phyloP scores from a whole-genome alignment of 2,329 filamentous ascomycete genomes.

The Diaporthe eres region DNA sequence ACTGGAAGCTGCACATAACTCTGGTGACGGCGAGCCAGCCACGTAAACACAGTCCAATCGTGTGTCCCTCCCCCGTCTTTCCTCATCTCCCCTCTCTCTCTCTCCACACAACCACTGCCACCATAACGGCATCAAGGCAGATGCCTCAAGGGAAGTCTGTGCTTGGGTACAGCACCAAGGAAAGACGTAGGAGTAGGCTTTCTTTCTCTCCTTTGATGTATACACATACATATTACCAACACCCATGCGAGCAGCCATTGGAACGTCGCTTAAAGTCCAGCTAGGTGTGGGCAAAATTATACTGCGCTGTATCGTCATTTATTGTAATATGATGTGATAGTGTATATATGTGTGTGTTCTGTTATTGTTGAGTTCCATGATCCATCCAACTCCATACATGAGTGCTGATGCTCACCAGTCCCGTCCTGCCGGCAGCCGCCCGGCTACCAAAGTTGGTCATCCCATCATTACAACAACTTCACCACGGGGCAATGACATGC shows the following conservation, averaged over 20 bases:
- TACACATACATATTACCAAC: too few species aligned
- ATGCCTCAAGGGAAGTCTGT: not conserved
- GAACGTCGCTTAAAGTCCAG: not conserved
- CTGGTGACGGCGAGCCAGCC: too few species aligned
- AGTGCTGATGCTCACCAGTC: not conserved
- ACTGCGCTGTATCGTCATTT: not conserved
- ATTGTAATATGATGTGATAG: not conserved
- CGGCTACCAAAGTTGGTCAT: not conserved
- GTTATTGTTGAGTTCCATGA: not conserved
- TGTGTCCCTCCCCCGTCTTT: not conserved
- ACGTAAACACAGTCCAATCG: too few species aligned
- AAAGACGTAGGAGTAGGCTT: too few species aligned
- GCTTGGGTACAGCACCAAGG: too few species aligned
- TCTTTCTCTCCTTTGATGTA: too few species aligned
- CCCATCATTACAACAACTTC: not conserved
- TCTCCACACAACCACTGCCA: too few species aligned
- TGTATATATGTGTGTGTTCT: not conserved
- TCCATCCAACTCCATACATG: constrained; percentile 2
- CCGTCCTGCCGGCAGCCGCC: not conserved
- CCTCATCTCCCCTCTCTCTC: too few species aligned
- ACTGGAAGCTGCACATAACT: not conserved
- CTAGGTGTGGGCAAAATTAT: not conserved
- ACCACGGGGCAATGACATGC: not conserved
- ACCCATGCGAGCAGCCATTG: too few species aligned
- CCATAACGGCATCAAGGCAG: not conserved